Percentiles rank a stretch among this genome's conserved stretches.
These are phyloP conservation scores for Podaxis sp. DNA, from an alignment of 768 basidiomycete species.

Conservation along the genomic window DNA sequence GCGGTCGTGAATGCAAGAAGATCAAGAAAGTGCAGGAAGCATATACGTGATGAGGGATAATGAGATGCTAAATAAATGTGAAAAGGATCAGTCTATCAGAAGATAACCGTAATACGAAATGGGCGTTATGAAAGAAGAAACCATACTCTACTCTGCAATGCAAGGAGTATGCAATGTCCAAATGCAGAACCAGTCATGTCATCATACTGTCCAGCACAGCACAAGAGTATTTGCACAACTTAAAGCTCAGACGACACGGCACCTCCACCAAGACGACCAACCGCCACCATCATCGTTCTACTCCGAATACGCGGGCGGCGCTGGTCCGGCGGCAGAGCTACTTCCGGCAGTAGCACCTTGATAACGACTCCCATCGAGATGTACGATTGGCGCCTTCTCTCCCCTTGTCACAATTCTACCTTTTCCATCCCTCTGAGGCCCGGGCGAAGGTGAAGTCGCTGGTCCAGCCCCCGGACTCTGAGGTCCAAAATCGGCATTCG, in stretches of 20 bases:
- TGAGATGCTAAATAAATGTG: neutral
- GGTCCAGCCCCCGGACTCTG: constrained; percentile 13
- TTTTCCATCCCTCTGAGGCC: constrained; percentile 23
- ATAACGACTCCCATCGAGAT: constrained; percentile 35
- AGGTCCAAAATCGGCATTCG: constrained; percentile 27
- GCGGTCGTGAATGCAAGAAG: neutral
- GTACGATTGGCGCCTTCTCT: constrained; percentile 31
- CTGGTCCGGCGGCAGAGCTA: constrained; percentile 15
- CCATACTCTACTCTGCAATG: neutral
- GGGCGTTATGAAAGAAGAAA: neutral
- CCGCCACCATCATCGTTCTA: neutral
- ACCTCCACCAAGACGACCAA: neutral
- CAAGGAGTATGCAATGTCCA: neutral
- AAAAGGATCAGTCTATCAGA: neutral
- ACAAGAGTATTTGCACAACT: neutral
- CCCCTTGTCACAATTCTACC: constrained; percentile 22
- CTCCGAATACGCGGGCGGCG: constrained; percentile 23
- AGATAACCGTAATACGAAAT: neutral
- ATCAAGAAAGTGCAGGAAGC: neutral
- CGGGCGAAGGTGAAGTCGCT: constrained; percentile 21
- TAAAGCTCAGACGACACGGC: neutral
- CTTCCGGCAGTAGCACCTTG: constrained; percentile 14
- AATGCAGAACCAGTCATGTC: neutral
- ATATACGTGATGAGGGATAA: neutral
- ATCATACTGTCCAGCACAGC: neutral